Evolutionary conservation across 2,329 filamentous ascomycete genomes (phyloP).

Genomic region (Aspergillus intermedius): DNA sequence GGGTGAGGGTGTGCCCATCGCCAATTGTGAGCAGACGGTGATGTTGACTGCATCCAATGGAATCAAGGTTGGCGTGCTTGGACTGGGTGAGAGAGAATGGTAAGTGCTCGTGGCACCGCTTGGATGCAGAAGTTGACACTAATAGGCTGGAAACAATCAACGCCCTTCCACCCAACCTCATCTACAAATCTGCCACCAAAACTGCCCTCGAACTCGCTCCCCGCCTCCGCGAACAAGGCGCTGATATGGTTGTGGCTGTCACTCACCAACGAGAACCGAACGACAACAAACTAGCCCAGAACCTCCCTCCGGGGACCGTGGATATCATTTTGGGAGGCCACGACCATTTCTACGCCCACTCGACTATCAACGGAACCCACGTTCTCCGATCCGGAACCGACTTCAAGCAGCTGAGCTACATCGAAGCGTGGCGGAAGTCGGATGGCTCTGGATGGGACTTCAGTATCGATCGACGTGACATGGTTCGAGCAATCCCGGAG

Average conservation of each 20-base stretch:
- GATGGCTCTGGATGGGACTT: slow-evolving; percentile 63
- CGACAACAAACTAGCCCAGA: slow-evolving; percentile 74
- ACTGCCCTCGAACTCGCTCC: slow-evolving; percentile 73
- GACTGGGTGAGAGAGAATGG: slow-evolving; percentile 82
- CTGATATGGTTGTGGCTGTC: slow-evolving; percentile 74
- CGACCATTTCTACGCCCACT: slow-evolving; percentile 81
- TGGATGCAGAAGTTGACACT: background rate
- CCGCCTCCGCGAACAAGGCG: slow-evolving; percentile 64
- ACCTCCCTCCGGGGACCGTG: slow-evolving; percentile 62
- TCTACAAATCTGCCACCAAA: slow-evolving; percentile 71
- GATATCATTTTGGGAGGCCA: slow-evolving; percentile 86
- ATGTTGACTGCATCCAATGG: slow-evolving; percentile 77
- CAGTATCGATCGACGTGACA: slow-evolving; percentile 66
- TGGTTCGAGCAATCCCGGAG: slow-evolving; percentile 61
- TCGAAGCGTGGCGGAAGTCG: slow-evolving; percentile 62
- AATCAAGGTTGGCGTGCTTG: slow-evolving; percentile 77
- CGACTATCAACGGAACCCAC: slow-evolving; percentile 69
- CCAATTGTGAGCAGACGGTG: slow-evolving; percentile 65
- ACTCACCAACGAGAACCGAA: slow-evolving; percentile 86
- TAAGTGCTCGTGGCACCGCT: slow-evolving; percentile 12
- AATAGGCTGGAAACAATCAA: slow-evolving; percentile 74
- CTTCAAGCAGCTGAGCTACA: slow-evolving; percentile 86
- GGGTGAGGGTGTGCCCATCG: slow-evolving; percentile 67
- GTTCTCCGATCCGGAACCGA: slow-evolving; percentile 83
- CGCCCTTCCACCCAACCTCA: slow-evolving; percentile 69